Conservation (phyloP, 176 grass and related monocot genomes). For the Pharus latifolius region DNA sequence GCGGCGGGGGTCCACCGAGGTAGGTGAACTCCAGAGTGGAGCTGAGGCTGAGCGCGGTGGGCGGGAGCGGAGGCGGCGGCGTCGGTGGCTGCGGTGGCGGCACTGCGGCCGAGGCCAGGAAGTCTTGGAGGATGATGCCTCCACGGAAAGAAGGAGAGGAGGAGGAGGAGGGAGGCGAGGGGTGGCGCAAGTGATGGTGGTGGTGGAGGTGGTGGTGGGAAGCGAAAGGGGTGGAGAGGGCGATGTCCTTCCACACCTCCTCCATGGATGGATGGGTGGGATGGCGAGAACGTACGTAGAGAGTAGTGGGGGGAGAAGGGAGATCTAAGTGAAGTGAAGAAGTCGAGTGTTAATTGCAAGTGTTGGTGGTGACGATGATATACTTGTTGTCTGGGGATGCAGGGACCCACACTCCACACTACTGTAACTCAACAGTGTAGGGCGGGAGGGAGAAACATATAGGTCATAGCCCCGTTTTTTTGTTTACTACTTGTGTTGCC, state of each 20-base stretch:
- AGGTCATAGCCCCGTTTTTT: no score
- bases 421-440: no score
- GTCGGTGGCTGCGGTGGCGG: neutral
- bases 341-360: no score
- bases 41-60: constrained; percentile 11
- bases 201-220: neutral
- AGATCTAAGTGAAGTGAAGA: no score
- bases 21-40: constrained; percentile 17
- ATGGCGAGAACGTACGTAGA: no score
- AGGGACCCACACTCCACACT: no score
- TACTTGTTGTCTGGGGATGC: no score
- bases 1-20: neutral
- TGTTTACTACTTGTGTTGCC: no score
- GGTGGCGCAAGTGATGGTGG: no score
- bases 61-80: neutral
- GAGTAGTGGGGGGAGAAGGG: no score
- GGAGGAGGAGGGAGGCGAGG: neutral
- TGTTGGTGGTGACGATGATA: no score
- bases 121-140: neutral
- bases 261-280: constrained; percentile 7
- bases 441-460: no score
- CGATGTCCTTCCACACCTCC: constrained; percentile 17
- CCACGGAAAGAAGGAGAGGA: neutral
- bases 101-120: neutral
- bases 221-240: neutral